Percentiles rank a stretch among this genome's conserved stretches.
Evolutionary conservation across 2,329 filamentous ascomycete species (phyloP).

Genomic region (Ampelomyces quisqualis): DNA sequence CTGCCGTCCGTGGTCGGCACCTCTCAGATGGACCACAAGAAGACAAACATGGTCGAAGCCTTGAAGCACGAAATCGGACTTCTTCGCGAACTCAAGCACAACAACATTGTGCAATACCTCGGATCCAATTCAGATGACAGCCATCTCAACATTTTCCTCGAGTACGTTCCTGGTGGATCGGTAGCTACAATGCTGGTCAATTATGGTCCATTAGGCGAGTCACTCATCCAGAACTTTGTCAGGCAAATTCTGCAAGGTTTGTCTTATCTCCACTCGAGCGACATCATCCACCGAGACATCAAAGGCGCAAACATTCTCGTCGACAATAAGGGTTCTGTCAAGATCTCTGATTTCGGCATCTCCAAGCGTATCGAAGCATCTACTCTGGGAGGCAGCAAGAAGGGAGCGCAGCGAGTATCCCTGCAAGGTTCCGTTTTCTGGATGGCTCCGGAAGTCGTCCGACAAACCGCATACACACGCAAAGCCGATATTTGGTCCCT

Average conservation of each 20-base stretch:
- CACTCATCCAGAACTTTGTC: slow-evolving; percentile 92
- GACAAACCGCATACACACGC: slow-evolving; percentile 95
- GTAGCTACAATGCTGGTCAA: slow-evolving; percentile 99
- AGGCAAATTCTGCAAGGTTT: slow-evolving; percentile 91
- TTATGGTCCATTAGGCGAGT: slow-evolving; percentile 91
- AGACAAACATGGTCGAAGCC: slow-evolving; percentile 97
- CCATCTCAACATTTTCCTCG: slow-evolving; percentile 98
- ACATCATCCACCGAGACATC: slow-evolving; percentile 98
- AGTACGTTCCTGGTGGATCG: slow-evolving; percentile 95
- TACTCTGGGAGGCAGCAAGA: slow-evolving; percentile 58
- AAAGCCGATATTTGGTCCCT: slow-evolving; percentile 99
- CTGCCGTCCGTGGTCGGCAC: slow-evolving; percentile 75
- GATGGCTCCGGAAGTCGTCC: slow-evolving; percentile 99
- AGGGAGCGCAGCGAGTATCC: slow-evolving; percentile 59
- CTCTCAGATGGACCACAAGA: slow-evolving; percentile 75
- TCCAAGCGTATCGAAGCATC: slow-evolving; percentile 95
- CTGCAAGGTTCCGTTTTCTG: slow-evolving; percentile 97
- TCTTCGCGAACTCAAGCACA: slow-evolving; percentile 88
- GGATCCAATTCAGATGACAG: slow-evolving; percentile 90
- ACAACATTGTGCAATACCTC: slow-evolving; percentile 97
- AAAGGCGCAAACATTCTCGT: slow-evolving; percentile 98
- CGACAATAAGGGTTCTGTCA: slow-evolving; percentile 98
- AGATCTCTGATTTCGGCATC: slow-evolving; percentile 99
- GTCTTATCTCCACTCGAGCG: slow-evolving; percentile 87
- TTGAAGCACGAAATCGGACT: slow-evolving; percentile 95